Percentiles rank a stretch among this genome's conserved stretches.
phyloP scores from a whole-genome alignment of 805 yeast genomes.

The Yarrowia deformans region DNA sequence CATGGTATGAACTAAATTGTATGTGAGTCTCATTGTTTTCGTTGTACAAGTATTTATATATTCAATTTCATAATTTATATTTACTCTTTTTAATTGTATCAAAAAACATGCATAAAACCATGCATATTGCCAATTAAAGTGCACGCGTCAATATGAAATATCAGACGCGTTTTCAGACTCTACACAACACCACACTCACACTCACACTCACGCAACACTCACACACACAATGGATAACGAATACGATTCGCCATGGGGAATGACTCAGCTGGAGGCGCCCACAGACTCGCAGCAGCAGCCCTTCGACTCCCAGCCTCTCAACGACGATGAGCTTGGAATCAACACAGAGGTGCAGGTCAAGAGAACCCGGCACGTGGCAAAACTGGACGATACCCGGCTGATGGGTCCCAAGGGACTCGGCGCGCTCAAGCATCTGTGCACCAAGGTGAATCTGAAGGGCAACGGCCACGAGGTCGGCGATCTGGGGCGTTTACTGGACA shows the following conservation, averaged over 20 bases:
- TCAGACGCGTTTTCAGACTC: slow-evolving; percentile 9
- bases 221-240: slow-evolving; percentile 28
- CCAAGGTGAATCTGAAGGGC: slow-evolving; percentile 51
- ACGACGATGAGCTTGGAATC: slow-evolving; percentile 36
- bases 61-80: no score
- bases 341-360: slow-evolving; percentile 47
- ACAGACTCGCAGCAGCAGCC: background rate
- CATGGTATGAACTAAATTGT: no score
- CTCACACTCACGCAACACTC: background rate
- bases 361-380: slow-evolving; percentile 52
- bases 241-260: slow-evolving; percentile 29
- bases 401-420: slow-evolving; percentile 58
- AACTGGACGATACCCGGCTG: slow-evolving; percentile 61
- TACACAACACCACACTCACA: background rate
- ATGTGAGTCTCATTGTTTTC: no score
- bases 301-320: slow-evolving; percentile 2
- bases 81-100: no score
- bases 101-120: no score
- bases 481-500: slow-evolving; percentile 58
- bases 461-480: slow-evolving; percentile 59
- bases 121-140: background rate
- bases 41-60: no score
- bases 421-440: slow-evolving; percentile 57
- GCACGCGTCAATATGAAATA: background rate
- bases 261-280: background rate